Percentiles rank a stretch among this genome's conserved stretches.
phyloP scores from a whole-genome alignment of 805 yeast species.

The Hanseniaspora vineae region DNA sequence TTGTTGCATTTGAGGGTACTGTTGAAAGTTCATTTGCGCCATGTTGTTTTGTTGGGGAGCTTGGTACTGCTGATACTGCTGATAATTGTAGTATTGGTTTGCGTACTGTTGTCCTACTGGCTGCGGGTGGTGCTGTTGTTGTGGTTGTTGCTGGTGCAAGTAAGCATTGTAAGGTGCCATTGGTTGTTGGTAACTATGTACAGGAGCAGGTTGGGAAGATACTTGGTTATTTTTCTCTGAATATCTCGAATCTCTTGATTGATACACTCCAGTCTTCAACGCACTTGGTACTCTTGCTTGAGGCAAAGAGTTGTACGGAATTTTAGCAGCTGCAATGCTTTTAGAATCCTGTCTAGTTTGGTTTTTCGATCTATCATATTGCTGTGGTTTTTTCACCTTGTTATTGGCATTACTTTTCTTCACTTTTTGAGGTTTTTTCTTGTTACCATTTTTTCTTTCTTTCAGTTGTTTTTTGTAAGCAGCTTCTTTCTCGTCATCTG shows the following conservation, averaged over 20 bases:
- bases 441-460: conserved; percentile 39
- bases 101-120: not conserved
- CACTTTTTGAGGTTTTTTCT: conserved; percentile 10
- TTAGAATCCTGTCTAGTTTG: conserved; percentile 4
- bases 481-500: conserved; percentile 86
- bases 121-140: not conserved
- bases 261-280: conserved; percentile 2
- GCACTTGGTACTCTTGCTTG: conserved; percentile 6
- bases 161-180: no score
- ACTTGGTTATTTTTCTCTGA: conserved; percentile 10
- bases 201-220: conserved; percentile 5
- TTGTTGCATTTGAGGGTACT: conserved; percentile 8
- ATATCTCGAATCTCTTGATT: not conserved
- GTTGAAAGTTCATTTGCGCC: conserved; percentile 3
- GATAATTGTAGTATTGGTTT: not conserved
- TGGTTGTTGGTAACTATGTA: not conserved
- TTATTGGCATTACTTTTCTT: conserved; percentile 4
- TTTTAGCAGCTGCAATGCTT: conserved; percentile 4
- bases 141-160: not conserved
- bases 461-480: conserved; percentile 53
- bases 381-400: conserved; percentile 2
- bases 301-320: not conserved
- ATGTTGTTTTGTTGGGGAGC: conserved; percentile 2
- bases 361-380: conserved; percentile 1
- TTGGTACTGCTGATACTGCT: conserved; percentile 1